Evolutionary conservation across 805 yeast genomes (phyloP).

Genomic region (Monosporozyma siamensis): DNA sequence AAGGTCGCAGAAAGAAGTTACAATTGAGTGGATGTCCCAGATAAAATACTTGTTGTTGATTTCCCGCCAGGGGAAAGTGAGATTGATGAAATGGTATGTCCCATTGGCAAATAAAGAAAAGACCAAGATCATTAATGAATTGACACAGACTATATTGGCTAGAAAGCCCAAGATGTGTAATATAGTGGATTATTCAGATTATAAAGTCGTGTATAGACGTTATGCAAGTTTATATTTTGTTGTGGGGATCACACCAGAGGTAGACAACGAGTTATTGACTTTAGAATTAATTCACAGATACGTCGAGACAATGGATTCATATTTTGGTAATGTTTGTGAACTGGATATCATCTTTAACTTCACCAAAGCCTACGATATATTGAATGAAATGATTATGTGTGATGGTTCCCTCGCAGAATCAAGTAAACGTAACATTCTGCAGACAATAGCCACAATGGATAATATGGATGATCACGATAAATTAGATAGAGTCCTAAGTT

Average conservation of each 20-base stretch:
- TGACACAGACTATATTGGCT: slow-evolving; percentile 74
- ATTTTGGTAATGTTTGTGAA: slow-evolving; percentile 94
- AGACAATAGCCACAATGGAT: slow-evolving; percentile 75
- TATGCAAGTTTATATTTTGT: slow-evolving; percentile 90
- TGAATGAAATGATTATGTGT: slow-evolving; percentile 73
- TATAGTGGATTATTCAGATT: slow-evolving; percentile 69
- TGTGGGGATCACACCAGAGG: slow-evolving; percentile 49
- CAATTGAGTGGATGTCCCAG: too few relatives aligned
- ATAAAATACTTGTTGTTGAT: slow-evolving; percentile 71
- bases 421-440: slow-evolving; percentile 67
- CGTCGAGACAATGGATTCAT: slow-evolving; percentile 94
- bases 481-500: slow-evolving; percentile 35
- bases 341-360: slow-evolving; percentile 94
- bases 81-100: slow-evolving; percentile 89
- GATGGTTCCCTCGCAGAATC: slow-evolving; percentile 86
- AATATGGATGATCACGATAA: slow-evolving; percentile 75
- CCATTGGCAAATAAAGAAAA: slow-evolving; percentile 80
- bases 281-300: slow-evolving; percentile 84
- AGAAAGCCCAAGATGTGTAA: slow-evolving; percentile 94
- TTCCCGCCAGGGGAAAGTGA: slow-evolving; percentile 90
- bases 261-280: slow-evolving; percentile 74
- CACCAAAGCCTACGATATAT: slow-evolving; percentile 82
- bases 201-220: slow-evolving; percentile 78
- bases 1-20: too few relatives aligned
- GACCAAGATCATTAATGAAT: slow-evolving; percentile 70